A percentile compares a stretch with the other conserved stretches of the same genome.
Evolutionary conservation across 306 rosid species (phyloP).

Genomic region (Cucumis cinereus): DNA sequence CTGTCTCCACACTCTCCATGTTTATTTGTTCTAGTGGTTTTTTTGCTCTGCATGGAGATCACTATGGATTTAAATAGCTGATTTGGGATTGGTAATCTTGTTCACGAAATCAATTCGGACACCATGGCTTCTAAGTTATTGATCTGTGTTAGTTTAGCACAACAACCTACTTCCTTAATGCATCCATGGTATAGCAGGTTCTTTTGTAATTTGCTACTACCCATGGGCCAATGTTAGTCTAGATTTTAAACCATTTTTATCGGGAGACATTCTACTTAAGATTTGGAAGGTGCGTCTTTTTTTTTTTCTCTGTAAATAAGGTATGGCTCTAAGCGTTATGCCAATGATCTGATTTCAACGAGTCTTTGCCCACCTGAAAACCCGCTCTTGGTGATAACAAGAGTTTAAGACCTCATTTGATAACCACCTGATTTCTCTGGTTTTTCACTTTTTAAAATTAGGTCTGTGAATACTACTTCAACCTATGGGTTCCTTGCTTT

Average conservation of each 20-base stretch:
- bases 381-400: not conserved
- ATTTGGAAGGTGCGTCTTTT: not conserved
- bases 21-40: not conserved
- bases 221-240: not conserved
- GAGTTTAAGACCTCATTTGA: not conserved
- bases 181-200: not conserved
- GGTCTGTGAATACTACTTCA: too few species aligned
- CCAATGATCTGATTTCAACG: not conserved
- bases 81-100: not conserved
- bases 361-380: not conserved
- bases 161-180: not conserved
- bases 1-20: not conserved
- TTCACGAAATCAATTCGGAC: not conserved
- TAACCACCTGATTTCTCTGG: not conserved
- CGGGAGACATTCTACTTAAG: not conserved
- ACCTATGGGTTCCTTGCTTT: too few species aligned
- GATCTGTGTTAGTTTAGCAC: not conserved
- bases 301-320: not conserved
- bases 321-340: not conserved
- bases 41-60: not conserved
- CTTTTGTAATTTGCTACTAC: not conserved
- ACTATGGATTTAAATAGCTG: not conserved
- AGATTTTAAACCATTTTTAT: not conserved
- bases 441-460: not conserved
- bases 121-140: not conserved